A percentile compares a stretch with the other conserved stretches of the same genome.
Conservation (phyloP, 106 monocot genomes). For the Dioscorea alata region DNA sequence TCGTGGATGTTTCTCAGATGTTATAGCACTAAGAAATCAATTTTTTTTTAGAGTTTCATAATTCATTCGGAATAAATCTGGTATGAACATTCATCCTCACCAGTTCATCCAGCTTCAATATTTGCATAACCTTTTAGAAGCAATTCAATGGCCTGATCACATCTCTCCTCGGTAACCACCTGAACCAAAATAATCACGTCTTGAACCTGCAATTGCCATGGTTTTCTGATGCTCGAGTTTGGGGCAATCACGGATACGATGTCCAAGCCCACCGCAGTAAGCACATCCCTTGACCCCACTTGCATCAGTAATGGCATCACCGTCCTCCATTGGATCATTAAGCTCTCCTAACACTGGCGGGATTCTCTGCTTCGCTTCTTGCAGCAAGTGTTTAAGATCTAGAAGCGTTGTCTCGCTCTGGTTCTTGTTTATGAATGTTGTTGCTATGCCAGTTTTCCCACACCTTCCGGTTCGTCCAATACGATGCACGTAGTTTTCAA, state of each 20-base stretch:
- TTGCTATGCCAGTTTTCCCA: constrained; percentile 90
- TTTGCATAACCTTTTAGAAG: no score
- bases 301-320: constrained; percentile 55
- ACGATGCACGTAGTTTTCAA: constrained; percentile 92
- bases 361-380: constrained; percentile 94
- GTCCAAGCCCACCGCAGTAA: constrained; percentile 93
- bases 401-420: constrained; percentile 91
- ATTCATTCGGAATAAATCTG: no score
- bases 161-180: constrained; percentile 90
- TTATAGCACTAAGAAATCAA: no score
- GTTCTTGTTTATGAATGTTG: constrained; percentile 98
- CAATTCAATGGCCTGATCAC: constrained; percentile 21
- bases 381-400: constrained; percentile 81
- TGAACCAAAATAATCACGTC: constrained; percentile 86
- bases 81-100: no score
- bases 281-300: constrained; percentile 93
- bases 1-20: no score
- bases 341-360: constrained; percentile 88
- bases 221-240: constrained; percentile 95
- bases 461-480: constrained; percentile 92
- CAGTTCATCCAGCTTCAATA: no score
- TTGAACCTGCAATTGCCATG: constrained; percentile 76
- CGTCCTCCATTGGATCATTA: constrained; percentile 79
- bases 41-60: no score
- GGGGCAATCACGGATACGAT: constrained; percentile 76